Percentiles rank a stretch among this genome's conserved stretches.
These are phyloP conservation scores for Blastocladiella britannica DNA, from an alignment of 192 early-diverging fungal genomes.

Conservation along the genomic window DNA sequence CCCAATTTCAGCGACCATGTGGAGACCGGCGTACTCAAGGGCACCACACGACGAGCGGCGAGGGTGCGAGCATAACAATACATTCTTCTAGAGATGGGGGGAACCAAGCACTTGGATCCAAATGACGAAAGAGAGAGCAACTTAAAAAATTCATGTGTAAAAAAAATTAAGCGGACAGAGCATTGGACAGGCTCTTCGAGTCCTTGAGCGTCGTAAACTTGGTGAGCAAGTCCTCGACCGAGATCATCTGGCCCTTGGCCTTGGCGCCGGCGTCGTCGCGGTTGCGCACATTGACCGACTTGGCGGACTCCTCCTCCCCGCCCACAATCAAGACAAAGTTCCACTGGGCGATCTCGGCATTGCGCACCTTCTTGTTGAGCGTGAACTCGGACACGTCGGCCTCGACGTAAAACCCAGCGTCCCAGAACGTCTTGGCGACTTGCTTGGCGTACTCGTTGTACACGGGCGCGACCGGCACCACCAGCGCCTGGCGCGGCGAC, in stretches of 20 bases:
- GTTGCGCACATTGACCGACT: conserved; percentile 78
- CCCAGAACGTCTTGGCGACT: conserved; percentile 44
- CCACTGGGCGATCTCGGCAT: conserved; percentile 76
- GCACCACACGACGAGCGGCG: too few species aligned
- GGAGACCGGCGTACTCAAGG: too few species aligned
- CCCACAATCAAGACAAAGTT: conserved; percentile 97
- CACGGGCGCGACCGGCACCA: conserved; percentile 67
- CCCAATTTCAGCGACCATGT: too few species aligned
- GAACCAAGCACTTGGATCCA: too few species aligned
- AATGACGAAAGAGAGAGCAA: too few species aligned
- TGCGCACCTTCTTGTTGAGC: conserved; percentile 94
- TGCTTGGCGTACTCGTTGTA: conserved; percentile 63
- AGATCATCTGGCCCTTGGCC: conserved; percentile 57
- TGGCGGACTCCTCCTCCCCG: conserved; percentile 48
- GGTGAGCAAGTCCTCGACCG: conserved; percentile 43
- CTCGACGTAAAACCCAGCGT: conserved; percentile 62
- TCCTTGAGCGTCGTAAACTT: conserved; percentile 49
- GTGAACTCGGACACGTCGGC: conserved; percentile 67
- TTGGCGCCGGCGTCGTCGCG: conserved; percentile 63
- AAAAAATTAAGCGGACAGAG: too few species aligned
- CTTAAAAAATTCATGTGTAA: too few species aligned
- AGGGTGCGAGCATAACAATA: too few species aligned
- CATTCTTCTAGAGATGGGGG: too few species aligned
- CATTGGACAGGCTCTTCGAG: conserved; percentile 30
- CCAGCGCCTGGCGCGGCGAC: conserved; percentile 25